Conservation (phyloP, 164 flowering plant species). For the Dillenia suffruticosa region DNA sequence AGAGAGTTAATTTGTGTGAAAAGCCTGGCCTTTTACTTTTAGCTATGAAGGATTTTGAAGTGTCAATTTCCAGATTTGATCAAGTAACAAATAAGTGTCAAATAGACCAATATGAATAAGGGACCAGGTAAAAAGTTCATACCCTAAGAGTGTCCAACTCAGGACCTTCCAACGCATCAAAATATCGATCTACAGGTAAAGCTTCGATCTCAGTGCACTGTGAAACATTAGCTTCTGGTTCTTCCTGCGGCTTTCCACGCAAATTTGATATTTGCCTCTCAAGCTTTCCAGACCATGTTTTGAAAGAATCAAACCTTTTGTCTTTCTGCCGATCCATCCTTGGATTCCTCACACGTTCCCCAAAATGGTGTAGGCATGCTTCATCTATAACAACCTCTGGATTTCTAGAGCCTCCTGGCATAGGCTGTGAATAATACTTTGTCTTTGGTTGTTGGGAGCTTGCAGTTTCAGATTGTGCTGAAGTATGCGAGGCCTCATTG, state of each 20-base stretch:
- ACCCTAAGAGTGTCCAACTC: slow-evolving; percentile 79
- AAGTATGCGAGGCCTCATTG: slow-evolving; percentile 10
- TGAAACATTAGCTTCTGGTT: slow-evolving; percentile 10
- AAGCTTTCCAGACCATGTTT: slow-evolving; percentile 74
- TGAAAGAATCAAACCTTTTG: slow-evolving; percentile 61
- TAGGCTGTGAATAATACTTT: slow-evolving; percentile 60
- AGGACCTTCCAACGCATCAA: slow-evolving; percentile 88
- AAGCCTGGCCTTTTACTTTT: too few species aligned
- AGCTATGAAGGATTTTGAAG: too few species aligned
- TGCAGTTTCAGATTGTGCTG: slow-evolving; percentile 1
- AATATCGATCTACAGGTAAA: slow-evolving; percentile 65
- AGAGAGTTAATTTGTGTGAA: neutral
- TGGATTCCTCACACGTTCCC: slow-evolving; percentile 17
- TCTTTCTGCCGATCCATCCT: slow-evolving; percentile 34
- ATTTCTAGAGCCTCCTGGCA: slow-evolving; percentile 28
- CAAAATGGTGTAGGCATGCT: neutral
- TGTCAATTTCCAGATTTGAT: too few species aligned
- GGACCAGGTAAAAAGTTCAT: slow-evolving; percentile 5
- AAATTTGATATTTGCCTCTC: slow-evolving; percentile 61
- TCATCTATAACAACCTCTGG: slow-evolving; percentile 16
- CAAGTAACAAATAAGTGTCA: too few species aligned
- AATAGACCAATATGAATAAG: neutral
- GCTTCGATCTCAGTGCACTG: slow-evolving; percentile 23
- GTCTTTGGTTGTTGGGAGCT: slow-evolving; percentile 12
- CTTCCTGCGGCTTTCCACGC: slow-evolving; percentile 43